phyloP scores from a whole-genome alignment of 2,329 filamentous ascomycete species.

The Aspergillus flavus region DNA sequence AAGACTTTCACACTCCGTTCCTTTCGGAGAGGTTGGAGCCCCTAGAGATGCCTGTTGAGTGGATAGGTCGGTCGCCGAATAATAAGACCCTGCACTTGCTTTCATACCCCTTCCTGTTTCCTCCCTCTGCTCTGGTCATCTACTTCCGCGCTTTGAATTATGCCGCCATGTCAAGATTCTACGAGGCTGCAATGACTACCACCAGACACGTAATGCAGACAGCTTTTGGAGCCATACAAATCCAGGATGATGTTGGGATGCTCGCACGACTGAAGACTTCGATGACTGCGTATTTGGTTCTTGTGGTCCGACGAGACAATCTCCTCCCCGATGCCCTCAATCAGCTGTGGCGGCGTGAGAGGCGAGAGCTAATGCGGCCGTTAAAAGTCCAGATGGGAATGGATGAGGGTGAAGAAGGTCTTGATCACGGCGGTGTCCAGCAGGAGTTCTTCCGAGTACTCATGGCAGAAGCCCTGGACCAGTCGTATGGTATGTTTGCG shows the following conservation, averaged over 20 bases:
- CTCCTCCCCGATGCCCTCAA: conserved; percentile 76
- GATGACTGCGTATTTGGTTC: conserved; percentile 70
- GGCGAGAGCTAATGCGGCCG: conserved; percentile 78
- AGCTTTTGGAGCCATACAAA: conserved; percentile 44
- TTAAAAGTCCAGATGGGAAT: conserved; percentile 86
- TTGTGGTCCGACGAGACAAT: conserved; percentile 68
- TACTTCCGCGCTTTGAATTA: conserved; percentile 92
- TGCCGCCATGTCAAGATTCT: conserved; percentile 78
- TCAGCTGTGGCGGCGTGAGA: conserved; percentile 85
- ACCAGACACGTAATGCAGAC: conserved; percentile 50
- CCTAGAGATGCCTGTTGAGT: conserved; percentile 73
- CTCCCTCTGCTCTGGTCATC: conserved; percentile 68
- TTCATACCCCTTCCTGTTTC: conserved; percentile 80
- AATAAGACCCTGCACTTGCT: conserved; percentile 72
- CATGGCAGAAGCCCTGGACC: conserved; percentile 76
- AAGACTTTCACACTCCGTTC: conserved; percentile 74
- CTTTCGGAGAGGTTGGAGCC: conserved; percentile 75
- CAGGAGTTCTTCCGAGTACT: conserved; percentile 93
- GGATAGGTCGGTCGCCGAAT: conserved; percentile 64
- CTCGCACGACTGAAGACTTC: conserved; percentile 66
- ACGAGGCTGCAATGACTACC: conserved; percentile 64
- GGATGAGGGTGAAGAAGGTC: conserved; percentile 79
- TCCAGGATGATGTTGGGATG: conserved; percentile 63
- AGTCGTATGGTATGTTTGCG: conserved; percentile 75
- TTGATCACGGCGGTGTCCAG: conserved; percentile 93